A percentile compares a stretch with the other conserved stretches of the same genome.
phyloP scores from a whole-genome alignment of 2,329 filamentous ascomycete genomes.

The Iodosphaeria phyllophila region DNA sequence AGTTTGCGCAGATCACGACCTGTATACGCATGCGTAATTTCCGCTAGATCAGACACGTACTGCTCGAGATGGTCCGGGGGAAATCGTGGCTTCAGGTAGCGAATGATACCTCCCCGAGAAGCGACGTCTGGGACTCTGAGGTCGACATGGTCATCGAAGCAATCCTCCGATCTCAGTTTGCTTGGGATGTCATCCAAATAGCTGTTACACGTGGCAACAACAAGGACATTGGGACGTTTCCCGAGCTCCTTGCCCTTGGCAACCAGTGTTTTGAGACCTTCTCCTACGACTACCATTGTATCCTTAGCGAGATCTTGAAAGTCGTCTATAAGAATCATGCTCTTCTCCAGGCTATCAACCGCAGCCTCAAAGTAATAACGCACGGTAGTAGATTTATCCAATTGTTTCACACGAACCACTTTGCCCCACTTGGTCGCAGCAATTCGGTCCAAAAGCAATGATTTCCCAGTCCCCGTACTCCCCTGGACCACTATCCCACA shows the following conservation, averaged over 20 bases:
- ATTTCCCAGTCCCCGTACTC: slow-evolving; percentile 71
- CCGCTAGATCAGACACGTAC: slow-evolving; percentile 41
- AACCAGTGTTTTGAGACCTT: slow-evolving; percentile 17
- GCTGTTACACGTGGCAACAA: slow-evolving; percentile 56
- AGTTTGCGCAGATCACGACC: slow-evolving; percentile 57
- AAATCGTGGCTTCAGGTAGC: slow-evolving; percentile 31
- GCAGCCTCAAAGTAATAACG: slow-evolving; percentile 54
- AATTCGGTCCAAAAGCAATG: slow-evolving; percentile 50
- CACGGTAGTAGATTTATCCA: slow-evolving; percentile 39
- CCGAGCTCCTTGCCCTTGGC: slow-evolving; percentile 16
- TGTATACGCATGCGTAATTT: slow-evolving; percentile 75
- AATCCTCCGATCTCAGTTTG: slow-evolving; percentile 42
- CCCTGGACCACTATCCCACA: slow-evolving; percentile 61
- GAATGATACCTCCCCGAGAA: slow-evolving; percentile 57
- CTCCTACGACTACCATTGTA: slow-evolving; percentile 34
- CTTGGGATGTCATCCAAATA: slow-evolving; percentile 55
- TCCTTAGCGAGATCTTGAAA: slow-evolving; percentile 47
- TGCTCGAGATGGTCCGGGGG: slow-evolving; percentile 27
- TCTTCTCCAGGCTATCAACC: slow-evolving; percentile 42
- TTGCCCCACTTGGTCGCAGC: slow-evolving; percentile 51
- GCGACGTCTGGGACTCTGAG: slow-evolving; percentile 58
- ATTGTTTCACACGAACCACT: slow-evolving; percentile 39
- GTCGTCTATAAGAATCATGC: slow-evolving; percentile 63
- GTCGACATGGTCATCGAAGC: slow-evolving; percentile 49
- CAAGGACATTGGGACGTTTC: slow-evolving; percentile 38